Base-by-base conservation (phyloP, 2,329 filamentous ascomycete genomes). In the Nigrospora osmanthi region DNA sequence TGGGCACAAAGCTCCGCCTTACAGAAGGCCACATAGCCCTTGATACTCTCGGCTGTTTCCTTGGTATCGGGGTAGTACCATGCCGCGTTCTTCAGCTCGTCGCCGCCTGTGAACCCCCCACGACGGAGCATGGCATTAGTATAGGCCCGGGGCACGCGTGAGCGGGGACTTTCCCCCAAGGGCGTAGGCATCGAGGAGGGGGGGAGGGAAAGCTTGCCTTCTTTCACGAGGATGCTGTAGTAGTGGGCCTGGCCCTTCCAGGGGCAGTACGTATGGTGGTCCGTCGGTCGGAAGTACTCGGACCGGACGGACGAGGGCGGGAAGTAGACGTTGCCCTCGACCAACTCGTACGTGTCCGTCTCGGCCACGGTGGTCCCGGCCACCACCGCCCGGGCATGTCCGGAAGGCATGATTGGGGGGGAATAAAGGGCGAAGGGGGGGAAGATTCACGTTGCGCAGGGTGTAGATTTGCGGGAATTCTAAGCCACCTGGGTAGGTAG, bases 311-410 rank as follows among this genome's bases (percentile, higher is more conserved):
- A 59, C 9, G 65, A 62, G 1, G 68, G 70, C 36, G 71, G 71
- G 54, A 76, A 74, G 56, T 80, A 80, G 48, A 80, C 67, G 58
- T 79, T 80, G 23, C 76, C 76, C 52, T 81, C 78, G 32, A 80
- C 75, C 3, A 78, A 68, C 28, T 71, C 67, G 52, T 78, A 72
- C 62, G 70, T 78, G 14, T 60, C 63, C 37, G 73, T 66, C 52
- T 73, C 68, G 47, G 78, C 77, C 43, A 81, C 57, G 33, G 70
- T 54, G 42, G 64, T 66, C 50, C 70, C 72, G 53, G 73, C 68
- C 41, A 77, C 57, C 23, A 64, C 67, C 37, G 77, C 77, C 49
- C 57, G 60, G 44, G 60, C 66, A 50, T 63, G 57, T 32, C 62
- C 62, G 36, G 55, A 28, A 28, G 23, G 23, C 23, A 28, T 28